Percentiles rank a stretch among this genome's conserved stretches.
phyloP scores from a whole-genome alignment of 2,329 filamentous ascomycete genomes.

The Knoxdaviesia capensis region DNA sequence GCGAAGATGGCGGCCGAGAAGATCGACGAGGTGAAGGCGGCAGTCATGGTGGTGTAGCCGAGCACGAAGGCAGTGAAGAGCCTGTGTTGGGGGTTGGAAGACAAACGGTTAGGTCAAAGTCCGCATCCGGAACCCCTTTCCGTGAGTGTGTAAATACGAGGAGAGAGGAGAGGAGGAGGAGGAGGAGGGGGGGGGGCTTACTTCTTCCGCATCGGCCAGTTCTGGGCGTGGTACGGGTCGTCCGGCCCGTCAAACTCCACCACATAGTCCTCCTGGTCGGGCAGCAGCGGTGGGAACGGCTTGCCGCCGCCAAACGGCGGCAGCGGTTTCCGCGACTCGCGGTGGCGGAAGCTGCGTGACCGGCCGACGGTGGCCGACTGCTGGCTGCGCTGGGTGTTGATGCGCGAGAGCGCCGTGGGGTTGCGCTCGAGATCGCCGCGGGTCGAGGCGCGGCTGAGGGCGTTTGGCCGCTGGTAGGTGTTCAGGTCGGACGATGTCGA shows the following conservation, averaged over 20 bases:
- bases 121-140: not conserved
- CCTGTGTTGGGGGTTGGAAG: conserved; percentile 12
- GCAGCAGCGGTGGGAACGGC: conserved; percentile 48
- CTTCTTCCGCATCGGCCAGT: conserved; percentile 71
- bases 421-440: conserved; percentile 48
- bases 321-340: conserved; percentile 35
- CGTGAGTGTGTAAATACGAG: not conserved
- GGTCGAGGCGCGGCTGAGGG: conserved; percentile 42
- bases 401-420: conserved; percentile 48
- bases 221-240: conserved; percentile 71
- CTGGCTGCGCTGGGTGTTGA: conserved; percentile 50
- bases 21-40: conserved; percentile 55
- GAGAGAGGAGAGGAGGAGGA: not conserved
- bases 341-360: conserved; percentile 17
- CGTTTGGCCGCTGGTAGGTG: conserved; percentile 17
- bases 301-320: conserved; percentile 58
- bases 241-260: conserved; percentile 71
- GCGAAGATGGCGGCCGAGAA: conserved; percentile 45
- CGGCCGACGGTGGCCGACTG: conserved; percentile 53
- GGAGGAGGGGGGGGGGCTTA: conserved; percentile 15
- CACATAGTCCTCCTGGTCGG: conserved; percentile 56
- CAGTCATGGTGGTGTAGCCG: conserved; percentile 51
- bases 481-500: conserved; percentile 1
- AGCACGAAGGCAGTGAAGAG: conserved; percentile 45
- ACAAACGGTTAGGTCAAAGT: not conserved